Conservation (phyloP, 805 yeast genomes). For the Ogataea corticis region DNA sequence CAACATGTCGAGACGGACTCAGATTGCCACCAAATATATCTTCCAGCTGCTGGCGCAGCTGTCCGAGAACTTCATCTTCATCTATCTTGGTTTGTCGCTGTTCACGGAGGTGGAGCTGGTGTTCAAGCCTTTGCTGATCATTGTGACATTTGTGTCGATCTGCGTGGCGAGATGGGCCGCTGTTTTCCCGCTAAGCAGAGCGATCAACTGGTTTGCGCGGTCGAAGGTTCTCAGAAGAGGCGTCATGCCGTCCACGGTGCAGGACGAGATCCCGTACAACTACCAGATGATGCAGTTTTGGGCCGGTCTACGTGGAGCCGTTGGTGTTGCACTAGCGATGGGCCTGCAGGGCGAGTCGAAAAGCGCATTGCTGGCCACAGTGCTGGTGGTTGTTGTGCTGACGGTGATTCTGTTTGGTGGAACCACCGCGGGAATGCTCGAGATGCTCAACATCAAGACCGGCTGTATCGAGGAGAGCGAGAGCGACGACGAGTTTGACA, state of each 20-base stretch:
- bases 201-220: constrained; percentile 77
- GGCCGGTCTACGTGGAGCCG: constrained; percentile 99
- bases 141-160: constrained; percentile 84
- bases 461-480: constrained; percentile 84
- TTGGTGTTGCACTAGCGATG: constrained; percentile 98
- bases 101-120: constrained; percentile 96
- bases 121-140: constrained; percentile 89
- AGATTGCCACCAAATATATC: constrained; percentile 91
- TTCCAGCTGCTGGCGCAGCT: constrained; percentile 93
- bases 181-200: constrained; percentile 86
- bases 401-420: constrained; percentile 98
- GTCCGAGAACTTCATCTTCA: constrained; percentile 95
- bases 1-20: constrained; percentile 97
- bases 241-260: constrained; percentile 38
- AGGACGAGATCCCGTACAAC: constrained; percentile 90
- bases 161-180: constrained; percentile 97
- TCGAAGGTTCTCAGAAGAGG: constrained; percentile 56
- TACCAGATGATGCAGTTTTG: constrained; percentile 99
- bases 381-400: constrained; percentile 91
- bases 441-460: constrained; percentile 86
- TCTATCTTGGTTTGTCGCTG: constrained; percentile 88
- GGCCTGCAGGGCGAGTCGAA: constrained; percentile 95
- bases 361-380: constrained; percentile 87
- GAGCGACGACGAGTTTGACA: constrained; percentile 93
- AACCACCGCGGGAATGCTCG: constrained; percentile 97